Conservation (phyloP, 495 filamentous ascomycete genomes). For the Penicillium angulare region DNA sequence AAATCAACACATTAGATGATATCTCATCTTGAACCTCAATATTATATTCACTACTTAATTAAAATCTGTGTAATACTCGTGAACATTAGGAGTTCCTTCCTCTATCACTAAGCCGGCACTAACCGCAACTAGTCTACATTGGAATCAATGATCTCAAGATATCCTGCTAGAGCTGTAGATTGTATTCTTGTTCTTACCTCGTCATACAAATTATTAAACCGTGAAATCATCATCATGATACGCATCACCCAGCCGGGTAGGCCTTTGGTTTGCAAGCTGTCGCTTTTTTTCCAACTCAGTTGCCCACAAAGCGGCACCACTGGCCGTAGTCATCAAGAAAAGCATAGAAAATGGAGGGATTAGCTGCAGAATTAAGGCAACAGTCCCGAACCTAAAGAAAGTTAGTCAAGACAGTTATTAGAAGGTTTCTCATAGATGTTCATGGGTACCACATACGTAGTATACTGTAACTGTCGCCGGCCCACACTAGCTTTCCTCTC, state of each 20-base stretch:
- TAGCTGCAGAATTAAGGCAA: slow-evolving; percentile 60
- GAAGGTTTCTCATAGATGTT: background rate
- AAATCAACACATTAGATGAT: too few relatives aligned
- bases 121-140: too few relatives aligned
- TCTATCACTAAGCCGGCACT: too few relatives aligned
- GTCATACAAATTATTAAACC: slow-evolving; percentile 4
- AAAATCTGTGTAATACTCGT: too few relatives aligned
- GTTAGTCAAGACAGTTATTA: background rate
- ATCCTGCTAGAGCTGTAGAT: too few relatives aligned
- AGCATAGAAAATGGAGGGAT: slow-evolving; percentile 64
- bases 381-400: slow-evolving; percentile 53
- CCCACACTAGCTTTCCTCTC: slow-evolving; percentile 55
- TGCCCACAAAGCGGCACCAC: slow-evolving; percentile 62
- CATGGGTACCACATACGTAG: slow-evolving; percentile 46
- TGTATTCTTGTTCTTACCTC: too few relatives aligned
- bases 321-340: slow-evolving; percentile 64
- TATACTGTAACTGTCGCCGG: slow-evolving; percentile 55
- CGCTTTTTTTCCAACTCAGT: slow-evolving; percentile 54
- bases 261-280: slow-evolving; percentile 24
- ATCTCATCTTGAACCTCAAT: too few relatives aligned
- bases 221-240: slow-evolving; percentile 30
- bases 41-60: too few relatives aligned
- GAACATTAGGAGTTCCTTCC: too few relatives aligned
- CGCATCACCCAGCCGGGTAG: slow-evolving; percentile 26
- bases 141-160: too few relatives aligned